phyloP scores from a whole-genome alignment of 768 basidiomycete genomes.

The Suillus discolor region DNA sequence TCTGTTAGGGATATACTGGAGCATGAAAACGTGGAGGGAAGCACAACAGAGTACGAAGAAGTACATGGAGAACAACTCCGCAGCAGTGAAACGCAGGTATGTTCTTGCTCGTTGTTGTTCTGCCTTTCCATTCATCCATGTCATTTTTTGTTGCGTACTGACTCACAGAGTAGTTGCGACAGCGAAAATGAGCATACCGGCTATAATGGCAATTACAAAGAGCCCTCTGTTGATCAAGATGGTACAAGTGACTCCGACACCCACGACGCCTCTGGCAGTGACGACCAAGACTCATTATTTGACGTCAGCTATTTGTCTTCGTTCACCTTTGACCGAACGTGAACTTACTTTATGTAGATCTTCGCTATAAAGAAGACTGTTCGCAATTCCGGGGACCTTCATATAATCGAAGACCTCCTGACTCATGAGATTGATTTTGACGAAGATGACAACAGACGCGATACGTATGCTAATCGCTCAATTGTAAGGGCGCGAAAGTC shows the following conservation, averaged over 20 bases:
- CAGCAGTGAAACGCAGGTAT: background rate
- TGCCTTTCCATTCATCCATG: background rate
- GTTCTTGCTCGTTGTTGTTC: background rate
- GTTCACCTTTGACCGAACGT: background rate
- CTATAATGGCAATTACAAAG: background rate
- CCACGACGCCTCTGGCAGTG: background rate
- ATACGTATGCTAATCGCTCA: background rate
- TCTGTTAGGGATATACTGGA: background rate
- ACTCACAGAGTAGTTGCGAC: background rate
- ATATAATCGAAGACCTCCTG: background rate
- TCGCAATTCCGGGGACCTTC: background rate
- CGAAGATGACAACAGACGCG: background rate
- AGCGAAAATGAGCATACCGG: background rate
- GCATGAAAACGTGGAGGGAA: background rate
- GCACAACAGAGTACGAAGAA: background rate
- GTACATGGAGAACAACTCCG: background rate
- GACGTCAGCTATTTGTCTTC: background rate
- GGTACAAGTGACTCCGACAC: background rate
- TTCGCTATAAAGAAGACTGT: background rate
- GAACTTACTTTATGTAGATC: background rate
- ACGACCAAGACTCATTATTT: background rate
- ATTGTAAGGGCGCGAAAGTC: background rate
- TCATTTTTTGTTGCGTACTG: background rate
- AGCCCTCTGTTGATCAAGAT: background rate
- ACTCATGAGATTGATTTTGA: background rate